Conservation (phyloP, 1,284 basidiomycete species). For the Rhodotorula sp. region DNA sequence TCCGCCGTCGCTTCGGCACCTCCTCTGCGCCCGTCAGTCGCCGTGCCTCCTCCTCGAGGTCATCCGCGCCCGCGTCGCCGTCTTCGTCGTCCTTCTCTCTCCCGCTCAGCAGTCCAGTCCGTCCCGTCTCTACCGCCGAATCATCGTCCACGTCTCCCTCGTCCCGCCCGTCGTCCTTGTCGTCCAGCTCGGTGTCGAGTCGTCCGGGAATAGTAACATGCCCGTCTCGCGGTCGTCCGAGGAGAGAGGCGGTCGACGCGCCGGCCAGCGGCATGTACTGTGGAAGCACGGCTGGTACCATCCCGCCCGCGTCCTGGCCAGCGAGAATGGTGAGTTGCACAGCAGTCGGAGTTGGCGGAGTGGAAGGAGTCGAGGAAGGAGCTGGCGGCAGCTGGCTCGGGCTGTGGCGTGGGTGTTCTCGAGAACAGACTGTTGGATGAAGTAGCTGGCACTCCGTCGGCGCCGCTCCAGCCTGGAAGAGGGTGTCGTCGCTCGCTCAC, state of each 20-base stretch:
- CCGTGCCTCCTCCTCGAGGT: conserved; percentile 1
- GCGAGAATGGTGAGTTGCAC: too few species aligned
- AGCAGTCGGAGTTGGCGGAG: too few species aligned
- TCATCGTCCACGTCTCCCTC: conserved; percentile 14
- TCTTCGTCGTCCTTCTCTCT: conserved; percentile 1
- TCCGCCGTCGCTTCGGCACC: not conserved
- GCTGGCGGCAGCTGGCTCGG: not conserved
- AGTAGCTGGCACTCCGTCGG: too few species aligned
- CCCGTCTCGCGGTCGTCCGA: not conserved
- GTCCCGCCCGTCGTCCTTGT: not conserved
- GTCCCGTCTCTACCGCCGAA: not conserved
- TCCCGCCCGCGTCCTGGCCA: not conserved
- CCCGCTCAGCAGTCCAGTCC: conserved; percentile 14
- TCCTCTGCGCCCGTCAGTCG: not conserved
- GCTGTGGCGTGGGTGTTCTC: too few species aligned
- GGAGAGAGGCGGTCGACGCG: not conserved
- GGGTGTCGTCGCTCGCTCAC: too few species aligned
- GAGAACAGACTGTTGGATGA: too few species aligned
- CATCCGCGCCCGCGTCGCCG: not conserved
- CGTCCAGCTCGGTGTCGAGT: not conserved
- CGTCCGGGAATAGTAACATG: not conserved
- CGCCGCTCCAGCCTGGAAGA: not conserved
- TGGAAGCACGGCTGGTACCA: not conserved
- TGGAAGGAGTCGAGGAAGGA: not conserved
- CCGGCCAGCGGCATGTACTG: not conserved